Base-by-base conservation (phyloP, 2,329 filamentous ascomycete genomes). In the Zymoseptoria brevis region DNA sequence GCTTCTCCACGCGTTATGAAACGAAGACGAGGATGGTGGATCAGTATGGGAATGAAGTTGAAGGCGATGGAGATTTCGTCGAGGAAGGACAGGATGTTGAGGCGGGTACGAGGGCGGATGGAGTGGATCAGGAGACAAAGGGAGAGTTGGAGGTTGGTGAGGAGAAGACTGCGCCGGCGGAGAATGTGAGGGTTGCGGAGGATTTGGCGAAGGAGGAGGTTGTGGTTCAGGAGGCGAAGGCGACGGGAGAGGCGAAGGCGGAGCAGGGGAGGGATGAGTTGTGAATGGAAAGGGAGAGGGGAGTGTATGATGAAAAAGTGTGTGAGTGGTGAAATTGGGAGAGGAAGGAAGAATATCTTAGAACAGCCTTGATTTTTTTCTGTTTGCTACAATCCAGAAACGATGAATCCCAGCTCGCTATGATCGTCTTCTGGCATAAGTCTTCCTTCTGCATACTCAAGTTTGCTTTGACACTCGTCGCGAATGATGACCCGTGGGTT, bases 1-100 rank as follows among this genome's bases (percentile, higher is more conserved):
- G 90, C 69, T 96, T 99, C 77, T 87, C 95, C 77, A 97, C 94
- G 11, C 88, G 87, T 66, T 96, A 96, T 73, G 93, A 97, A 80
- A 96, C 93, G n/a, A 84, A 89, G 64, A 96, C 91, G 8, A 87
- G 90, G 59, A 76, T 97, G 58, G 80, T 96, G 49, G 90, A 96
- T 74, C 83, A 83, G 56, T 74, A 85, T 50, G 94, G 92, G 60
- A 90, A 92, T 65, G 89, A 95, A 71, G 75, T 96, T n/a, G 72
- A 75, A 56, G 35, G 35, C 7, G 75, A 79, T 57, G 75, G 72
- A 11, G 51, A 29, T 19, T 67, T 77, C 21, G 72, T 75, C 6
- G 67, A 65, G 4, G 50, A 51, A 11, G 60, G 59, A 4, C 57
- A 60, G 30, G 61, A 58, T 1, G 73, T 73, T 16, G 68, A 69